Conservation (phyloP, 345 rosid genomes). For the Alliaria petiolata region DNA sequence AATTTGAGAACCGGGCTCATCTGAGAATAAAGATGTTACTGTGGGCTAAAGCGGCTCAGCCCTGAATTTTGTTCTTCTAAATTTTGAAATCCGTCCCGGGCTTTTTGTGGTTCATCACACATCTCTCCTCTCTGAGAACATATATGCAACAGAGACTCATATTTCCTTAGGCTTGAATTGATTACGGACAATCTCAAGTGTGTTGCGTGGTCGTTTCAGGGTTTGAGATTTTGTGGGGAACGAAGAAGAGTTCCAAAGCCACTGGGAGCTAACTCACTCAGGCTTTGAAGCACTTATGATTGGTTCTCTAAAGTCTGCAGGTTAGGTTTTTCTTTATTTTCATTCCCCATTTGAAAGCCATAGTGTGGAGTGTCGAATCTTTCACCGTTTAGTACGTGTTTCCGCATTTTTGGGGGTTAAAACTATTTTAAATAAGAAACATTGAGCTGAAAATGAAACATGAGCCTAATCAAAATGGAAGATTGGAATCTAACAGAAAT, state of each 20-base stretch:
- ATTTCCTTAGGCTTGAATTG: background rate
- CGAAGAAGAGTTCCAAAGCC: background rate
- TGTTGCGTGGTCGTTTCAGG: slow-evolving; percentile 9
- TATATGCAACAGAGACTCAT: background rate
- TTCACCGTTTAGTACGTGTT: background rate
- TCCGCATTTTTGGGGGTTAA: background rate
- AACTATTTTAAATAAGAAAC: background rate
- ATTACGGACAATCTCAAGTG: background rate
- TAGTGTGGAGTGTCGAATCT: background rate
- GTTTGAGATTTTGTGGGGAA: no score
- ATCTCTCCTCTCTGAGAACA: background rate
- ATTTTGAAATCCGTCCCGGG: background rate
- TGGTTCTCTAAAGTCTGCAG: slow-evolving; percentile 4
- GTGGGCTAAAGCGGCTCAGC: background rate
- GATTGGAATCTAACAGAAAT: background rate
- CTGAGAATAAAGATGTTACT: background rate
- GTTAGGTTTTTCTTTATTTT: slow-evolving; percentile 3
- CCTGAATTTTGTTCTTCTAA: background rate
- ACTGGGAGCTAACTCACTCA: background rate
- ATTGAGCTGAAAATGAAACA: background rate
- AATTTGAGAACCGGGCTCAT: background rate
- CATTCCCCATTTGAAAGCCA: background rate
- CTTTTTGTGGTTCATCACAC: background rate
- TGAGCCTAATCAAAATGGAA: background rate
- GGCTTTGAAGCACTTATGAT: background rate